Evolutionary conservation across 768 basidiomycete genomes (phyloP).

Genomic region (Rhodotorula kratochvilovae): DNA sequence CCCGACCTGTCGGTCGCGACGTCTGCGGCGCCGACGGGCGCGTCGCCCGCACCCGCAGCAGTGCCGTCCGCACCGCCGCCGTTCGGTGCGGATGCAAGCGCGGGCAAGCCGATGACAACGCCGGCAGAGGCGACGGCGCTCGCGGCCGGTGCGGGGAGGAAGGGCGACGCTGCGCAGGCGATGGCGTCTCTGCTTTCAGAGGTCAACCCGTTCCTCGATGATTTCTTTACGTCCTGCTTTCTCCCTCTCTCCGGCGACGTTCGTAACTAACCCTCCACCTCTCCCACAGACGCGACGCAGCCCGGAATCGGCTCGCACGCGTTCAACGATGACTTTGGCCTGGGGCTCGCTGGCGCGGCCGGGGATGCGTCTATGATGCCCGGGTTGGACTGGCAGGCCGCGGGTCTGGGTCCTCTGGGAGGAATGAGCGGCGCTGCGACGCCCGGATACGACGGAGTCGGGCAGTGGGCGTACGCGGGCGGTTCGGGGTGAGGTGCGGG

Average conservation of each 20-base stretch:
- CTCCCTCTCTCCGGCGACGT: background rate
- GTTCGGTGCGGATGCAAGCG: no score
- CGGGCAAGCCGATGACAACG: background rate
- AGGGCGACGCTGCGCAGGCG: slow-evolving; percentile 20
- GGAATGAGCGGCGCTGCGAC: no score
- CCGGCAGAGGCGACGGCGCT: background rate
- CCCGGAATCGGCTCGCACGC: slow-evolving; percentile 14
- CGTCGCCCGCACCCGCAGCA: background rate
- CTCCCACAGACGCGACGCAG: slow-evolving; percentile 14
- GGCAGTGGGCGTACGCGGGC: no score
- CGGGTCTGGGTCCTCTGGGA: background rate
- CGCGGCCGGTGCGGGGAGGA: background rate
- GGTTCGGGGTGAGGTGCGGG: no score
- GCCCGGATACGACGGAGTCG: no score
- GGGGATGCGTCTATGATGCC: background rate
- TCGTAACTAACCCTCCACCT: background rate
- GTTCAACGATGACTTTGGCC: slow-evolving; percentile 28
- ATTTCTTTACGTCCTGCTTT: slow-evolving; percentile 16
- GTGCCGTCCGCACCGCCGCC: background rate
- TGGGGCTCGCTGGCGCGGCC: slow-evolving; percentile 4
- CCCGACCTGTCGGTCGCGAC: slow-evolving; percentile 12
- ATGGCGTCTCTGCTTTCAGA: slow-evolving; percentile 21
- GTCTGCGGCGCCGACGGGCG: background rate
- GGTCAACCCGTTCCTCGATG: slow-evolving; percentile 28
- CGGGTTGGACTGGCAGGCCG: background rate